Evolutionary conservation across 352 stramenopile genomes (phyloP), one percentile per base, ranked within the genome.

Genomic region (Globisporangium canariense): DNA sequence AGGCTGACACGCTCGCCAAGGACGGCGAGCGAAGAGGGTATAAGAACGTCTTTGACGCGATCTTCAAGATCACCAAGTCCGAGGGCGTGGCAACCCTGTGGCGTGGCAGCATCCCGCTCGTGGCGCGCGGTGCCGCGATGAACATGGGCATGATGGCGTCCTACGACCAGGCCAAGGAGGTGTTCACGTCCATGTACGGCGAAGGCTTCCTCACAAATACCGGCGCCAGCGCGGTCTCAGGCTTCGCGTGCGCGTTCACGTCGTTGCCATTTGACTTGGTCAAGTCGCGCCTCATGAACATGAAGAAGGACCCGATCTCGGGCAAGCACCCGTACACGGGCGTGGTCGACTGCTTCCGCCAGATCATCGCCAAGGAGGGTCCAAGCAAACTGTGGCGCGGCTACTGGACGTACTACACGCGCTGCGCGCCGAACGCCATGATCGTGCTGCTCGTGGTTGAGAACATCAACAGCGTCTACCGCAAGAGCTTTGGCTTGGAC

Each of bases 81-180:
- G 94, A 98, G 60, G 94, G 94, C 38, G 68, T 98, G 2, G 34
- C 67, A 20, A 97, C 92, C 49, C 79, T 98, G 38, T 98, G 91
- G 90, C 79, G 91, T 28, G 94, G 94, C 8, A 94, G 84, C 60
- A 75, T 95, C 41, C 94, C 94, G 22, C 88, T 97, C n/a, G 96
- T 99, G 49, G 87, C 98, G 18, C 89, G 98, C 70, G 98, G 96
- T 32, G 98, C 98, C 62, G 87, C 95, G 60, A 99, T 99, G 96
- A 99, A 99, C 81, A 93, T 99, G n/a, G 97, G 97, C 60, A 99
- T 99, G 98, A 94, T 99, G 85, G 97, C 97, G 18, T 99, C 93
- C 67, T 99, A 99, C 76, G 98, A 99, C 82, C 96, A 99, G 81
- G 94, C 96, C 25, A 99, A 99, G 77, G 91, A 98, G 74, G 70